Percentiles rank a stretch among this genome's conserved stretches.
Conservation (phyloP, 306 rosid species). For the Cyclanthera cordifolia region DNA sequence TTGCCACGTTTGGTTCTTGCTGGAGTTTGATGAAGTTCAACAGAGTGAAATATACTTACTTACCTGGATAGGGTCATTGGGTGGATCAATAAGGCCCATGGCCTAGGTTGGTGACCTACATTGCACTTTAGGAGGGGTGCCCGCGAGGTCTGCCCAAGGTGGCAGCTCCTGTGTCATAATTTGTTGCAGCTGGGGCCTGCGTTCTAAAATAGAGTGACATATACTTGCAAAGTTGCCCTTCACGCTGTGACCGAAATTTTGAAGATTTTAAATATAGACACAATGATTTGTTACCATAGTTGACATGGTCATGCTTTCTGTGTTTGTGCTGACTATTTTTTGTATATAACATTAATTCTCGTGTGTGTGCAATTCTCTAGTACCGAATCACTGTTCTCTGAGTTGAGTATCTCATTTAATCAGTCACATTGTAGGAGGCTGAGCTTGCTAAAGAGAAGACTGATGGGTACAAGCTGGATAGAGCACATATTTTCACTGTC, state of each 20-base stretch:
- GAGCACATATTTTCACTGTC: constrained; percentile 57
- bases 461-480: constrained; percentile 74
- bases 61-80: no score
- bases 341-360: background rate
- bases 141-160: no score
- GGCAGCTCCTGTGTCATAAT: no score
- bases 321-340: background rate
- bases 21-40: background rate
- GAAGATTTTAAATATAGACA: no score
- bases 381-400: background rate
- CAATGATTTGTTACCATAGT: background rate
- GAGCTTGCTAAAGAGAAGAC: constrained; percentile 82
- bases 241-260: no score
- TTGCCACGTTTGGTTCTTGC: background rate
- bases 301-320: background rate
- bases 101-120: no score
- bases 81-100: no score
- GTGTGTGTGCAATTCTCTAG: background rate
- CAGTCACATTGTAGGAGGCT: constrained; percentile 48
- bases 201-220: no score
- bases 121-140: no score
- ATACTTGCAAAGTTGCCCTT: no score
- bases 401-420: background rate
- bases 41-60: background rate
- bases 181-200: no score